These are phyloP conservation scores for Salix exigua DNA, from an alignment of 345 rosid species.

Conservation along the genomic window DNA sequence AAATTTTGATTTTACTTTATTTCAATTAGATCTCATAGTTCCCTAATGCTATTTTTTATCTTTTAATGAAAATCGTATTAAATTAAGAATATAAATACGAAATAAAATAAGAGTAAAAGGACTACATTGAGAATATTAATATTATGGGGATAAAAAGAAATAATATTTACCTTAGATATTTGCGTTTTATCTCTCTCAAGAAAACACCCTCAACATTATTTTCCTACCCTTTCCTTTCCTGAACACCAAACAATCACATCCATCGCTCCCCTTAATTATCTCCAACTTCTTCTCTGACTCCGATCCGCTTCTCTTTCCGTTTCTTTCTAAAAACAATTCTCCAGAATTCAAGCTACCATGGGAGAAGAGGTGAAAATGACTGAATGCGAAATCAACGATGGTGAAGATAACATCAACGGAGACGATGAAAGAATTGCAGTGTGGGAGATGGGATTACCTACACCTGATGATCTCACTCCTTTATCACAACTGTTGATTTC, in stretches of 20 bases:
- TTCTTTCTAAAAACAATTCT: background rate
- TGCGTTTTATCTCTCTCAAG: background rate
- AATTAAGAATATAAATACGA: background rate
- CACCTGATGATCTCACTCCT: constrained; percentile 65
- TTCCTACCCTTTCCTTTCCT: constrained; percentile 10
- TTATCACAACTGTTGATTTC: constrained; percentile 66
- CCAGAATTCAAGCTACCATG: constrained; percentile 12
- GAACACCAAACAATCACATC: constrained; percentile 13
- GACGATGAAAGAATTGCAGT: constrained; percentile 60
- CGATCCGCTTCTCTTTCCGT: constrained; percentile 1
- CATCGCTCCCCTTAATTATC: constrained; percentile 25
- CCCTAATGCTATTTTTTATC: background rate
- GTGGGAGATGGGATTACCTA: constrained; percentile 90
- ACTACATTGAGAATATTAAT: background rate
- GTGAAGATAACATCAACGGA: constrained; percentile 14
- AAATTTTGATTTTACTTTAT: background rate
- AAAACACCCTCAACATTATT: background rate
- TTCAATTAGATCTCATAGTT: background rate
- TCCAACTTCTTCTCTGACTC: constrained; percentile 14
- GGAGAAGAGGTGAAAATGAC: constrained; percentile 47
- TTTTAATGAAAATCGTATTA: background rate
- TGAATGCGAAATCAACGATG: constrained; percentile 21
- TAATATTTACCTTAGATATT: background rate
- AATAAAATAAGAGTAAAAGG: background rate
- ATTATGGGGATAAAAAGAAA: background rate